Percentiles rank a stretch among this genome's conserved stretches.
These are phyloP conservation scores for Nakazawaea wyomingensis DNA, from an alignment of 805 yeast species.

Conservation along the genomic window DNA sequence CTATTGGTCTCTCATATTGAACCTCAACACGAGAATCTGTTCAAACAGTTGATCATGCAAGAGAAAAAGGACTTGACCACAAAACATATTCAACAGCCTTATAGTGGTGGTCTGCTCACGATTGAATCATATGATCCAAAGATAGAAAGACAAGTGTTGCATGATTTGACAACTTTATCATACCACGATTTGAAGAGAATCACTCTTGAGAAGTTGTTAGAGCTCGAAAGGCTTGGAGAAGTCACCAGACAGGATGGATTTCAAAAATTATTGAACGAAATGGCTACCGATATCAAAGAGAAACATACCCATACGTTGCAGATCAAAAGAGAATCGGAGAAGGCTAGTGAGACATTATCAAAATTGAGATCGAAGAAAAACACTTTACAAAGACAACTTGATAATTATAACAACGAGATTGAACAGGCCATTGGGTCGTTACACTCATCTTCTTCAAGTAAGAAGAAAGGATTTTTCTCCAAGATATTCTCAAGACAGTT, in stretches of 20 bases:
- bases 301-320: constrained; percentile 38
- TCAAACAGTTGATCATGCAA: constrained; percentile 45
- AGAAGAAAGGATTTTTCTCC: constrained; percentile 33
- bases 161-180: constrained; percentile 41
- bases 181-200: constrained; percentile 75
- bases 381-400: constrained; percentile 37
- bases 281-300: constrained; percentile 69
- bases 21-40: constrained; percentile 63
- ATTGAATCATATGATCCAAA: constrained; percentile 3
- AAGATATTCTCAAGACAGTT: constrained; percentile 67
- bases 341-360: constrained; percentile 36
- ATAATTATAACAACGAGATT: constrained; percentile 43
- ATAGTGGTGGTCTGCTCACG: constrained; percentile 6
- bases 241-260: constrained; percentile 65
- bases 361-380: constrained; percentile 41
- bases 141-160: constrained; percentile 16
- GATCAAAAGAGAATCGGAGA: constrained; percentile 35
- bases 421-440: constrained; percentile 37
- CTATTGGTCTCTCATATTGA: constrained; percentile 62
- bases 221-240: constrained; percentile 63
- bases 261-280: constrained; percentile 75
- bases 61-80: constrained; percentile 34
- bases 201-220: constrained; percentile 69
- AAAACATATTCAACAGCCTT: constrained; percentile 23
- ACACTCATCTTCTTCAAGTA: constrained; percentile 41